Conservation (phyloP, 768 basidiomycete species). For the Russula emetica region DNA sequence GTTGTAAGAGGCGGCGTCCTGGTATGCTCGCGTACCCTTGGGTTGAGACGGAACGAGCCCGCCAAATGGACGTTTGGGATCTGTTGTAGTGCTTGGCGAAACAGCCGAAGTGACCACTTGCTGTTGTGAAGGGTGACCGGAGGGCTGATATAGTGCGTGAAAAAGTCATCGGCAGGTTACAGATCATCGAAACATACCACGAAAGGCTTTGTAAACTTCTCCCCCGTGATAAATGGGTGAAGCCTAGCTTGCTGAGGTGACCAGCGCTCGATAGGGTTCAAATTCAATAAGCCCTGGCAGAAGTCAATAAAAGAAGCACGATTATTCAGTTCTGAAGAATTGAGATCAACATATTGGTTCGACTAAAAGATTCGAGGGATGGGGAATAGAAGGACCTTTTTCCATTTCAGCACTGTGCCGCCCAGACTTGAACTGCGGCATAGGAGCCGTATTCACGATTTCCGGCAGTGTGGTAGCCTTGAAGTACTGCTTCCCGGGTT, state of each 20-base stretch:
- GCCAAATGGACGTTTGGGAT: conserved; percentile 88
- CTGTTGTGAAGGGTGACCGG: conserved; percentile 25
- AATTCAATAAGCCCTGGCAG: conserved; percentile 86
- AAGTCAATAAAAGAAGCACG: conserved; percentile 96
- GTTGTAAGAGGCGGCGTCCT: conserved; percentile 91
- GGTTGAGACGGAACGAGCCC: conserved; percentile 88
- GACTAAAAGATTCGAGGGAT: not conserved
- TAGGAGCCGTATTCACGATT: conserved; percentile 94
- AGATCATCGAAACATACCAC: conserved; percentile 47
- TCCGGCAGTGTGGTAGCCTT: conserved; percentile 90
- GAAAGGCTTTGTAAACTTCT: conserved; percentile 87
- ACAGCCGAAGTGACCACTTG: conserved; percentile 33
- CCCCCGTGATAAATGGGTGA: conserved; percentile 98
- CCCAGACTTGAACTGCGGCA: conserved; percentile 77
- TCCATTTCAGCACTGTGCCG: conserved; percentile 72
- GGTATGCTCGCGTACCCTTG: conserved; percentile 79
- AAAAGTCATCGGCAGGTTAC: not conserved
- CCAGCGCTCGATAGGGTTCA: conserved; percentile 96
- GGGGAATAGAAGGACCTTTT: conserved; percentile 53
- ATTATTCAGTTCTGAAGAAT: conserved; percentile 76
- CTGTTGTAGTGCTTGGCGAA: conserved; percentile 39
- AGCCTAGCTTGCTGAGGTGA: conserved; percentile 92
- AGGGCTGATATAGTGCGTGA: conserved; percentile 26
- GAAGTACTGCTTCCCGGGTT: conserved; percentile 99
- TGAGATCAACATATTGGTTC: not conserved